Percentiles rank a stretch among this genome's conserved stretches.
Conservation (phyloP, 2,329 filamentous ascomycete species). For the Rugonectria rugulosa region DNA sequence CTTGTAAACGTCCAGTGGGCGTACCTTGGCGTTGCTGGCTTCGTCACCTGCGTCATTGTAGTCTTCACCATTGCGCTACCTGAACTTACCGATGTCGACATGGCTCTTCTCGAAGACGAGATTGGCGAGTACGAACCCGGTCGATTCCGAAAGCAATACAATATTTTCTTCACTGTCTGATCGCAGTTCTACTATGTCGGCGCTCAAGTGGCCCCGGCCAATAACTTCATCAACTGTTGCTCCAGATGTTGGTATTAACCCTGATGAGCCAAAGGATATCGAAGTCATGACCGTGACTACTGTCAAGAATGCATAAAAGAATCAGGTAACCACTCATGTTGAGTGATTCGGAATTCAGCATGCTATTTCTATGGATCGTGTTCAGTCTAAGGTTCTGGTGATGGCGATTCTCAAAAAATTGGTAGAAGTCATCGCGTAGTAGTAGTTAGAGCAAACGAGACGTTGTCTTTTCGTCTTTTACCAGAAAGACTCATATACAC, state of each 20-base stretch:
- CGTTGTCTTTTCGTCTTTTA: too few relatives aligned
- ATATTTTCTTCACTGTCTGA: conserved; percentile 66
- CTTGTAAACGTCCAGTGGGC: conserved; percentile 70
- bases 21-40: conserved; percentile 68
- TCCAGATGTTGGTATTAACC: conserved; percentile 16
- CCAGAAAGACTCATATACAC: too few relatives aligned
- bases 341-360: too few relatives aligned
- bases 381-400: too few relatives aligned
- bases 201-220: conserved; percentile 61
- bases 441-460: too few relatives aligned
- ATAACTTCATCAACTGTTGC: conserved; percentile 63
- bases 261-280: conserved; percentile 5
- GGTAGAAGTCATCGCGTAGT: too few relatives aligned
- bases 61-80: conserved; percentile 62
- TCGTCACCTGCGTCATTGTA: conserved; percentile 63
- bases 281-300: conserved; percentile 9
- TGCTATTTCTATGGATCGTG: too few relatives aligned
- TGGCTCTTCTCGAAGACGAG: conserved; percentile 59
- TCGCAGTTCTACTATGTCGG: conserved; percentile 72
- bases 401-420: too few relatives aligned
- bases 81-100: conserved; percentile 68
- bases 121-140: conserved; percentile 53
- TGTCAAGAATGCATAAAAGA: background rate
- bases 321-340: background rate
- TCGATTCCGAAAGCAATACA: conserved; percentile 65